These are phyloP conservation scores for Paradendryphiella salina DNA, from an alignment of 2,329 filamentous ascomycete species.

Conservation along the genomic window DNA sequence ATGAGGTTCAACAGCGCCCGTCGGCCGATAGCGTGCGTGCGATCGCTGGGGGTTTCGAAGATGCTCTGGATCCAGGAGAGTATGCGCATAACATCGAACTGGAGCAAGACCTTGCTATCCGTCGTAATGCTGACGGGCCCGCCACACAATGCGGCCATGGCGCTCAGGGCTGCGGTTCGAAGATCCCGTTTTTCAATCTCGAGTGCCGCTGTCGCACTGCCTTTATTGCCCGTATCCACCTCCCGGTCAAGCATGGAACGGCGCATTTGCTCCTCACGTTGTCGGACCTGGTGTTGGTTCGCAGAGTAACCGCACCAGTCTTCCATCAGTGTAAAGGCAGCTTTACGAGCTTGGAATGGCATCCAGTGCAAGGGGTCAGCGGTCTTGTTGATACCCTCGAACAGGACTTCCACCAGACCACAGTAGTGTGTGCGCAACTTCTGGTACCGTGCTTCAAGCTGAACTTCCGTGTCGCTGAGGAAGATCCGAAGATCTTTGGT, in stretches of 20 bases:
- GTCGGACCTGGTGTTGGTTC: conserved; percentile 79
- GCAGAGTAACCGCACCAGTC: conserved; percentile 98
- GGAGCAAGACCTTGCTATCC: conserved; percentile 81
- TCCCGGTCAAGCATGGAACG: conserved; percentile 82
- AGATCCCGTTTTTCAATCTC: conserved; percentile 97
- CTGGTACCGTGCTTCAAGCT: conserved; percentile 93
- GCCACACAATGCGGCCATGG: conserved; percentile 91
- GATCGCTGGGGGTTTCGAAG: conserved; percentile 88
- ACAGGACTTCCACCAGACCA: conserved; percentile 87
- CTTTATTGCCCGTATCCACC: conserved; percentile 69
- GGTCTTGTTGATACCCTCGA: conserved; percentile 85
- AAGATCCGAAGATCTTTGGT: conserved; percentile 92
- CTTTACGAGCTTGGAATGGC: conserved; percentile 94
- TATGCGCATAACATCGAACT: conserved; percentile 92
- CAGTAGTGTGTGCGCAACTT: conserved; percentile 92
- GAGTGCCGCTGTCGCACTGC: conserved; percentile 82
- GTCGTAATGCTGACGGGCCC: conserved; percentile 83
- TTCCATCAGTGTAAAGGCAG: conserved; percentile 95
- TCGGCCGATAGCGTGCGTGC: conserved; percentile 86
- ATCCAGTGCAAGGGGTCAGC: conserved; percentile 90
- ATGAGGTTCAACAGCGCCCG: conserved; percentile 88
- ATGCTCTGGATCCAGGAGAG: conserved; percentile 94
- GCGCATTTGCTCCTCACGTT: conserved; percentile 83
- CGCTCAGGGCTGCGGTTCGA: conserved; percentile 84
- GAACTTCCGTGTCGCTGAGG: conserved; percentile 90